Conservation (phyloP, 306 rosid genomes). For the Sesbania bispinosa region DNA sequence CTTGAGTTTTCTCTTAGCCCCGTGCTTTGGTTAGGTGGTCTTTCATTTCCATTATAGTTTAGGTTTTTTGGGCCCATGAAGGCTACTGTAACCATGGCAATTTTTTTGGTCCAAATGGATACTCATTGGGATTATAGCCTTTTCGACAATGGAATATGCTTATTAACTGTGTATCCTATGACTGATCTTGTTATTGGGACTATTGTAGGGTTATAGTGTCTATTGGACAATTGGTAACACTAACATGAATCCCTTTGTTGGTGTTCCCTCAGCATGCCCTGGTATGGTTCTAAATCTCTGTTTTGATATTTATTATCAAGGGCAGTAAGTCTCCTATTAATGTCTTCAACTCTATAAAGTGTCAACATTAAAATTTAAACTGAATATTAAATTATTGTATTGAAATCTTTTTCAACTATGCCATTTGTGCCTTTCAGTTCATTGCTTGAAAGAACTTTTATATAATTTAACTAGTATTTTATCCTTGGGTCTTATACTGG, state of each 20-base stretch:
- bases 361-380: slow-evolving; percentile 28
- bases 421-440: not conserved
- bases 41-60: slow-evolving; percentile 19
- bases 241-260: slow-evolving; percentile 79
- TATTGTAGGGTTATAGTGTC: slow-evolving; percentile 86
- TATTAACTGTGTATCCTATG: slow-evolving; percentile 56
- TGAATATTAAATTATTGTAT: not conserved
- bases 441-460: not conserved
- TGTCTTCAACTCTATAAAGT: slow-evolving; percentile 24
- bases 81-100: slow-evolving; percentile 23
- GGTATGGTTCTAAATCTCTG: slow-evolving; percentile 90
- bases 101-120: slow-evolving; percentile 40
- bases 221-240: slow-evolving; percentile 83
- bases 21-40: not conserved
- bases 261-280: slow-evolving; percentile 83
- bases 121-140: slow-evolving; percentile 53
- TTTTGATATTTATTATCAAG: slow-evolving; percentile 54
- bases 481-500: not conserved
- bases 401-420: slow-evolving; percentile 1
- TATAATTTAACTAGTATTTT: not conserved
- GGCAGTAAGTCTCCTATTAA: slow-evolving; percentile 39
- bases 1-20: slow-evolving; percentile 9
- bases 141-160: slow-evolving; percentile 45
- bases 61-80: slow-evolving; percentile 33
- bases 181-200: slow-evolving; percentile 77